phyloP scores from a whole-genome alignment of 495 filamentous ascomycete species.

The Daldinia caldariorum region DNA sequence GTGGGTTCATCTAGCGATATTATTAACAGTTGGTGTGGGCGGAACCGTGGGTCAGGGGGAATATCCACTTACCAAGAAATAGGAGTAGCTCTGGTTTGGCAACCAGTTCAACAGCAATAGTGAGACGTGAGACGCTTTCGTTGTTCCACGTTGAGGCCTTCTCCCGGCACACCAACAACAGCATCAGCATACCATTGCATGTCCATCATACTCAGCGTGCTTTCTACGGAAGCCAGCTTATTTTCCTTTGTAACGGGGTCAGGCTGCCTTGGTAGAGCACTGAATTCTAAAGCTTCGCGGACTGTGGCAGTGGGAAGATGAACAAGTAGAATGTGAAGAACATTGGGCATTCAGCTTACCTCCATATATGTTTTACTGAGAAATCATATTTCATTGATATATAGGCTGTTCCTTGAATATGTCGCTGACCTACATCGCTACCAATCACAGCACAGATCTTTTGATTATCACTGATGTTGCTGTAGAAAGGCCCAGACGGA shows the following conservation, averaged over 20 bases:
- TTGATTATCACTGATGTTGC: too few relatives aligned
- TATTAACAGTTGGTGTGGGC: too few relatives aligned
- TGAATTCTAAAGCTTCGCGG: slow-evolving; percentile 74
- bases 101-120: slow-evolving; percentile 91
- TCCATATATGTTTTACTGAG: too few relatives aligned
- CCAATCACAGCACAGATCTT: too few relatives aligned
- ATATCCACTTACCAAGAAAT: too few relatives aligned
- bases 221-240: slow-evolving; percentile 76
- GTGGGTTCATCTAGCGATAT: slow-evolving; percentile 93
- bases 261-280: slow-evolving; percentile 75
- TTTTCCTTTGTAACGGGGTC: slow-evolving; percentile 64
- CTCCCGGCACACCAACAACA: slow-evolving; percentile 73
- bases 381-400: too few relatives aligned
- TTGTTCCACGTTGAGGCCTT: slow-evolving; percentile 80
- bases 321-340: too few relatives aligned
- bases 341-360: too few relatives aligned
- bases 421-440: too few relatives aligned
- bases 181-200: slow-evolving; percentile 80
- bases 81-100: slow-evolving; percentile 86
- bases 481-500: too few relatives aligned
- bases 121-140: slow-evolving; percentile 75
- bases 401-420: too few relatives aligned
- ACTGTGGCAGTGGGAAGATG: slow-evolving; percentile 80
- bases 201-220: slow-evolving; percentile 76
- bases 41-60: too few relatives aligned